These are phyloP conservation scores for Apiospora aurea DNA, from an alignment of 2,329 filamentous ascomycete species.

Conservation along the genomic window DNA sequence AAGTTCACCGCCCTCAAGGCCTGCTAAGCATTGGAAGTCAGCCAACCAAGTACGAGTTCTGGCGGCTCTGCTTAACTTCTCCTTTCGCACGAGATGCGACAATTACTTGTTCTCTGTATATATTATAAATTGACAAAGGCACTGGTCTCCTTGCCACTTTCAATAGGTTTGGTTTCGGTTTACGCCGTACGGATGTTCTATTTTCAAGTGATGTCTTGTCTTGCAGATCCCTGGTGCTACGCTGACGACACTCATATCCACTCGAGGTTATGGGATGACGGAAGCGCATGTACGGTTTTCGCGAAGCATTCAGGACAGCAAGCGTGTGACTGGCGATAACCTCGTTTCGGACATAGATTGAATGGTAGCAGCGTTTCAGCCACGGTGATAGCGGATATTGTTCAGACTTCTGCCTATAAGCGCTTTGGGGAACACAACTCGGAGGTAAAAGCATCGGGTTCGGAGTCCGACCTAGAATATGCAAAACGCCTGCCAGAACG, in stretches of 20 bases:
- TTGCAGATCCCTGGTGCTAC: background rate
- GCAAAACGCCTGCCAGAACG: background rate
- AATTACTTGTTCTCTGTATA: conserved; percentile 13
- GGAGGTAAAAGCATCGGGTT: background rate
- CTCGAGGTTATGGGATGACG: background rate
- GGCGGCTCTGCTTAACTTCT: background rate
- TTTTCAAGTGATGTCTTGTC: background rate
- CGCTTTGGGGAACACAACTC: background rate
- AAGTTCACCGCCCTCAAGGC: conserved; percentile 29
- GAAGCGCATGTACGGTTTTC: background rate
- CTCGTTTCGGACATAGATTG: background rate
- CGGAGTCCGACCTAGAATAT: background rate
- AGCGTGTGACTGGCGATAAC: background rate
- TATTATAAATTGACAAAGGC: background rate
- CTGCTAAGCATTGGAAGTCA: conserved; percentile 17
- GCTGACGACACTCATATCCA: background rate
- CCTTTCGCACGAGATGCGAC: background rate
- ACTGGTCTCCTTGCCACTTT: background rate
- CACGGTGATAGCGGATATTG: background rate
- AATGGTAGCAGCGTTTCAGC: background rate
- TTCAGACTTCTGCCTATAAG: background rate
- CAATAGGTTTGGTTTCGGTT: background rate
- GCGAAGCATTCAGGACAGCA: background rate
- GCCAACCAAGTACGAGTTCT: background rate
- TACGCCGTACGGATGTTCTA: background rate